Conservation (phyloP, 23 red algal genomes). For the Porphyridium purpureum region DNA sequence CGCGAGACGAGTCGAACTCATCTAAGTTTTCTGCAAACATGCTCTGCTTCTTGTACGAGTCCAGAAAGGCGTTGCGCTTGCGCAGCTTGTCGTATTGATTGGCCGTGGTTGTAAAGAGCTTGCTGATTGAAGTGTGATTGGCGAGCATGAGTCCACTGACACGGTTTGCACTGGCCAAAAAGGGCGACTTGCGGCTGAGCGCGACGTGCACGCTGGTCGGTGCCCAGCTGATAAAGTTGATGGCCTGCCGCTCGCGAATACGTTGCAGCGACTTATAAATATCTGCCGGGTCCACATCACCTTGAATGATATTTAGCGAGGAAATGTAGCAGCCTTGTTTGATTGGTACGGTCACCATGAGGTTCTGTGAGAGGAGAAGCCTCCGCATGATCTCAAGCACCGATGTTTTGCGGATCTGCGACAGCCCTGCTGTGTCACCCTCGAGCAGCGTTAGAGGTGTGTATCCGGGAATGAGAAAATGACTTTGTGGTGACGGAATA, state of each 20-base stretch:
- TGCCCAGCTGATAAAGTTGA: constrained; percentile 65
- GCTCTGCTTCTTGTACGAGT: constrained; percentile 50
- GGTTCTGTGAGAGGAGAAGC: constrained; percentile 77
- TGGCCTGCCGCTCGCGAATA: constrained; percentile 70
- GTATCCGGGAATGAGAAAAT: constrained; percentile 89
- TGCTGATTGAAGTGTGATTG: constrained; percentile 83
- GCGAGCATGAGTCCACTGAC: constrained; percentile 94
- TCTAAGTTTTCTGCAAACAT: constrained; percentile 60
- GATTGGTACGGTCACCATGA: constrained; percentile 82
- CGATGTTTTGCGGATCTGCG: constrained; percentile 79
- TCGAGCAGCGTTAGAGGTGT: constrained; percentile 89
- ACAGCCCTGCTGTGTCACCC: constrained; percentile 41
- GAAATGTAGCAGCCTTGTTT: constrained; percentile 80
- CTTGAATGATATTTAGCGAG: constrained; percentile 86
- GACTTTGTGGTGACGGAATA: constrained; percentile 76
- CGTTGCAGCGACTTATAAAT: constrained; percentile 88
- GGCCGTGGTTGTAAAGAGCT: constrained; percentile 41
- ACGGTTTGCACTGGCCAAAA: constrained; percentile 51
- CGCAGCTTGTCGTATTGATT: constrained; percentile 92
- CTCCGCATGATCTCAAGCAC: constrained; percentile 96
- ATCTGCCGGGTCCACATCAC: constrained; percentile 81
- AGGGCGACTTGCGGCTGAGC: constrained; percentile 56
- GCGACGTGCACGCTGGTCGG: constrained; percentile 85
- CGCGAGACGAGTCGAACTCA: constrained; percentile 80
- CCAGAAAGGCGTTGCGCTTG: constrained; percentile 88